Conservation (phyloP, 768 basidiomycete species). For the Tubosaeta sp. region DNA sequence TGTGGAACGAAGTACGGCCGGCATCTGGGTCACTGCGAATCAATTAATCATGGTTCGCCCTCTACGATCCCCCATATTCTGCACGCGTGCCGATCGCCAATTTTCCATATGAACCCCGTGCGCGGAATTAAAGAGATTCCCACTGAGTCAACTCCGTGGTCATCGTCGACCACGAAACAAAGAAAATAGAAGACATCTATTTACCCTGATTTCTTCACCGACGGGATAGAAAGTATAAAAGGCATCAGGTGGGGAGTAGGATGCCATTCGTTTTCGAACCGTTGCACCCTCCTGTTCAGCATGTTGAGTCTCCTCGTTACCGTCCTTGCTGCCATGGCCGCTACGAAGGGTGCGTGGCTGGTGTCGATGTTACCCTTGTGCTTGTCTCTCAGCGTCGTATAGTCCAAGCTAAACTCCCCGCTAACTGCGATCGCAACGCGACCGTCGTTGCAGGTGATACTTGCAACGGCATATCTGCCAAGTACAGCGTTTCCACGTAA, state of each 20-base stretch:
- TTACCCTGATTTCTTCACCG: not conserved
- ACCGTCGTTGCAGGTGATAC: constrained; percentile 54
- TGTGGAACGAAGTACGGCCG: not conserved
- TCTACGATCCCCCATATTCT: not conserved
- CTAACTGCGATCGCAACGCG: constrained; percentile 55
- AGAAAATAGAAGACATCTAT: not conserved
- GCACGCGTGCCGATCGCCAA: not conserved
- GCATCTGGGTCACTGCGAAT: not conserved
- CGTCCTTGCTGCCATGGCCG: constrained; percentile 10
- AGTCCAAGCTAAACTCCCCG: constrained; percentile 42
- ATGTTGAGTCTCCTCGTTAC: constrained; percentile 20
- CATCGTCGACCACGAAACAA: not conserved
- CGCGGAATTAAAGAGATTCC: not conserved
- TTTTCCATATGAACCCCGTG: not conserved
- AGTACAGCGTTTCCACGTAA: constrained; percentile 59
- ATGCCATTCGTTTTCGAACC: not conserved
- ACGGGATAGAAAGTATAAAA: constrained; percentile 18
- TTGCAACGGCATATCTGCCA: constrained; percentile 63
- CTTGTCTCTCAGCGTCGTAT: constrained; percentile 3
- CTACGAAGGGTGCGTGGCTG: constrained; percentile 16
- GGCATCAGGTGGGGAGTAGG: not conserved
- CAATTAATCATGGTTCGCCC: not conserved
- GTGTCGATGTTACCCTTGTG: not conserved
- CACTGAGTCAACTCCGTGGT: not conserved
- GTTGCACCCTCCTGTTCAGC: not conserved